These are phyloP conservation scores for Papiliotrema flavescens DNA, from an alignment of 1,284 basidiomycete genomes.

Conservation along the genomic window DNA sequence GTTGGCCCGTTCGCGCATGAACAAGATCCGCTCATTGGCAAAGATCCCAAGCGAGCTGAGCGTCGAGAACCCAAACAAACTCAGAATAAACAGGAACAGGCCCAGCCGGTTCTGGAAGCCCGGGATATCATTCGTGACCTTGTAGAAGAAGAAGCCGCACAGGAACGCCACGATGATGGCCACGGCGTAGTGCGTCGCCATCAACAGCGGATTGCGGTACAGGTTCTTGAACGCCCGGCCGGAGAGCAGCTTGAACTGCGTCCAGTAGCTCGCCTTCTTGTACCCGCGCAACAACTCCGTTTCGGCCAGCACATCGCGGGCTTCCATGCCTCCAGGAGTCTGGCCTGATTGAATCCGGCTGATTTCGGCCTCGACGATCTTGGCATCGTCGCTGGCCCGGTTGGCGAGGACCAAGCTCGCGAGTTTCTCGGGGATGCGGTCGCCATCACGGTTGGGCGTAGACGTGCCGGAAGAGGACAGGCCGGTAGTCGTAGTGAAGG, in stretches of 20 bases:
- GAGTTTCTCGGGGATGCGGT: constrained; percentile 61
- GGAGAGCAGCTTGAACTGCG: constrained; percentile 88
- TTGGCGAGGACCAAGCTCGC: constrained; percentile 71
- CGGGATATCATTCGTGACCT: constrained; percentile 74
- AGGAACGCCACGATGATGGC: constrained; percentile 75
- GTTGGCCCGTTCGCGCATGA: constrained; percentile 94
- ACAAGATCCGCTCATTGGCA: constrained; percentile 87
- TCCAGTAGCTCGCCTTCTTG: constrained; percentile 77
- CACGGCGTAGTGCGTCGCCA: constrained; percentile 84
- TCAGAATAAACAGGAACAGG: constrained; percentile 92
- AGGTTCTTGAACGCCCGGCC: constrained; percentile 98
- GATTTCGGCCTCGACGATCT: constrained; percentile 63
- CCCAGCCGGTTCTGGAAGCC: constrained; percentile 82
- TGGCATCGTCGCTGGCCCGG: constrained; percentile 63
- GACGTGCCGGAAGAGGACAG: constrained; percentile 45
- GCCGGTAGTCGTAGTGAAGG: constrained; percentile 47
- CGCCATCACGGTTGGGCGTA: constrained; percentile 42
- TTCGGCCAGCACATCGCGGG: constrained; percentile 53
- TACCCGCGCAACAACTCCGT: constrained; percentile 68
- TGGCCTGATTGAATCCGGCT: constrained; percentile 51
- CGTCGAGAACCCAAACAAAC: constrained; percentile 93
- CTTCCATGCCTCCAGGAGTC: constrained; percentile 36
- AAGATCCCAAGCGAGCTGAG: constrained; percentile 88
- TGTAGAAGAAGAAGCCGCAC: constrained; percentile 51
- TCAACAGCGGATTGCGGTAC: constrained; percentile 84